phyloP scores from a whole-genome alignment of 805 yeast genomes.

The Candida silvatica region DNA sequence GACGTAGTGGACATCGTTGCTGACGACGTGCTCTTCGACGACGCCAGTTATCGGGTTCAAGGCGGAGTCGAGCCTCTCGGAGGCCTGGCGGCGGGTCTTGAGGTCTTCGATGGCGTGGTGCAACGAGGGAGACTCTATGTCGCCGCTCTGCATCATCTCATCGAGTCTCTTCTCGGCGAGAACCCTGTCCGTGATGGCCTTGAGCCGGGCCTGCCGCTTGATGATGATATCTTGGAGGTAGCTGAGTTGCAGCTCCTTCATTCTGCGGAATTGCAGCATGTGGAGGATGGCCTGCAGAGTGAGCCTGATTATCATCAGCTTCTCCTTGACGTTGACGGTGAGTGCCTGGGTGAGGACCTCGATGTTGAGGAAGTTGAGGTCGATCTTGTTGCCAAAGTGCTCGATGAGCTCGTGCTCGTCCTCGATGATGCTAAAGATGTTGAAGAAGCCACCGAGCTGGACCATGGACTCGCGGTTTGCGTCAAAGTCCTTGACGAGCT shows the following conservation, averaged over 20 bases:
- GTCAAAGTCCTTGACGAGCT: constrained; percentile 31
- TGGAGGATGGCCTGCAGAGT: constrained; percentile 35
- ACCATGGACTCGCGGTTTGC: constrained; percentile 30
- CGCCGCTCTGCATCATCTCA: constrained; percentile 13
- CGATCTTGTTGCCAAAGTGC: constrained; percentile 44
- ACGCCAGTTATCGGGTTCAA: constrained; percentile 2
- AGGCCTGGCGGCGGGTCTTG: constrained; percentile 9
- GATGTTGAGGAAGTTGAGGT: constrained; percentile 38
- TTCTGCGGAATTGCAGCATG: constrained; percentile 39
- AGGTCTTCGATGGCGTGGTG: constrained; percentile 21
- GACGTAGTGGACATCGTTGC: constrained; percentile 5
- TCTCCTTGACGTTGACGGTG: constrained; percentile 39
- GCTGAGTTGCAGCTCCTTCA: constrained; percentile 41
- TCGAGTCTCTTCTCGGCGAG: constrained; percentile 16
- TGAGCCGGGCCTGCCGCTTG: constrained; percentile 29
- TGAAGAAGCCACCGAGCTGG: constrained; percentile 49
- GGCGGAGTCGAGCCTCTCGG: constrained; percentile 5
- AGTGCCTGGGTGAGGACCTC: constrained; percentile 34
- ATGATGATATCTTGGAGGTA: constrained; percentile 29
- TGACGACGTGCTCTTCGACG: neutral
- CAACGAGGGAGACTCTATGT: constrained; percentile 25
- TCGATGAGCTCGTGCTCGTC: constrained; percentile 30
- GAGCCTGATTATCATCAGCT: constrained; percentile 37
- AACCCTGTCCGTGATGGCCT: constrained; percentile 17
- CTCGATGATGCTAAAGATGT: constrained; percentile 43